Evolutionary conservation across 2,329 filamentous ascomycete species (phyloP).

Genomic region (Monilinia vaccinii-corymbosi): DNA sequence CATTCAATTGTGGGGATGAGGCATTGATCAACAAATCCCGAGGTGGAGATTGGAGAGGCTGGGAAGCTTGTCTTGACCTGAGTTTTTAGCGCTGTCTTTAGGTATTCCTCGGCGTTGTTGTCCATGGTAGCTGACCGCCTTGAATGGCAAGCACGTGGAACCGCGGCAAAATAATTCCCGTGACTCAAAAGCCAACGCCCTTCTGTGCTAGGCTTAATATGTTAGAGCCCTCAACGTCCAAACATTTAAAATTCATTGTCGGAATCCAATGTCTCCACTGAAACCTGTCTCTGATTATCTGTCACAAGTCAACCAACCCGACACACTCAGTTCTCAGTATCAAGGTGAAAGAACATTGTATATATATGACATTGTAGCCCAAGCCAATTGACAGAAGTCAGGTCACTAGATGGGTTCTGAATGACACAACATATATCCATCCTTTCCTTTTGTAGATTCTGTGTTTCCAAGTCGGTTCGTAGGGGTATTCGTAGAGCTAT

Average conservation of each 20-base stretch:
- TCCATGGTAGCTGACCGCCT: neutral
- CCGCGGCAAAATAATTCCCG: neutral
- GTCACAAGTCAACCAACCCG: neutral
- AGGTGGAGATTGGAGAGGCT: slow-evolving; percentile 7
- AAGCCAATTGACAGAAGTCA: neutral
- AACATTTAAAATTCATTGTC: neutral
- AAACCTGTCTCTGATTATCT: neutral
- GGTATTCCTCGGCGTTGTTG: slow-evolving; percentile 1
- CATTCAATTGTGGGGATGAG: slow-evolving; percentile 9
- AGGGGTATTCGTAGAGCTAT: neutral
- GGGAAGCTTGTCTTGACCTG: slow-evolving; percentile 1
- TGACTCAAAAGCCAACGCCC: neutral
- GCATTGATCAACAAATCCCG: slow-evolving; percentile 11
- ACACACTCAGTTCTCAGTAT: neutral
- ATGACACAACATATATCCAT: neutral
- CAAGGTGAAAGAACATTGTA: neutral
- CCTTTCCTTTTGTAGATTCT: neutral
- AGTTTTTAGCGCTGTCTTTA: slow-evolving; percentile 1
- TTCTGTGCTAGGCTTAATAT: neutral
- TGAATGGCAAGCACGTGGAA: neutral
- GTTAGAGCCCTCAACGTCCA: neutral
- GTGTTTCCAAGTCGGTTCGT: no score
- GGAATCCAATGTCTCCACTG: neutral
- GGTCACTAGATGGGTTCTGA: neutral
- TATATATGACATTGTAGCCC: neutral